Conservation (phyloP, 2,329 filamentous ascomycete species). For the Fusarium nodosum region DNA sequence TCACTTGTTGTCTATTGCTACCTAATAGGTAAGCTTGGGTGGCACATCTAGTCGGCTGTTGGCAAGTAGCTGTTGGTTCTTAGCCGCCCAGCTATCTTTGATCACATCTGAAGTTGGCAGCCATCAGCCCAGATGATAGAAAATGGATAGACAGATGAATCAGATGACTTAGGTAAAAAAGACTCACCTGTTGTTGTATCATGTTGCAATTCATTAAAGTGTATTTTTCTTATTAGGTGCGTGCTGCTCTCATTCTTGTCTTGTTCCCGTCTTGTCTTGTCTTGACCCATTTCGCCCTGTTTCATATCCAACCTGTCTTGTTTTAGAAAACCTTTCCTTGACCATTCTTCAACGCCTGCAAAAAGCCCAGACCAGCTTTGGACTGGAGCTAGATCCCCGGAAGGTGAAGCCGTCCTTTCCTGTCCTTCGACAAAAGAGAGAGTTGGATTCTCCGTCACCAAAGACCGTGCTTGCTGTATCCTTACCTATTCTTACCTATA, state of each 20-base stretch:
- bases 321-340: conserved; percentile 20
- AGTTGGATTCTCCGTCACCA: conserved; percentile 15
- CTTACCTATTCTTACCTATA: conserved; percentile 43
- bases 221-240: conserved; percentile 1
- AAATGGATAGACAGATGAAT: conserved; percentile 29
- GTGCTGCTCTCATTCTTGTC: conserved; percentile 6
- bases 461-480: conserved; percentile 41
- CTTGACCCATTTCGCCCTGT: conserved; percentile 24
- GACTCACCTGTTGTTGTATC: background rate
- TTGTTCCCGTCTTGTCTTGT: conserved; percentile 20
- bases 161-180: conserved; percentile 35
- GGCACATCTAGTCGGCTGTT: conserved; percentile 33
- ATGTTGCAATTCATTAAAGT: background rate
- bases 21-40: conserved; percentile 8
- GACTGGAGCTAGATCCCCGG: conserved; percentile 3
- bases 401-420: conserved; percentile 4
- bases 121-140: conserved; percentile 39
- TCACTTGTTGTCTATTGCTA: background rate
- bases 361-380: conserved; percentile 11
- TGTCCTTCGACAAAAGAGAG: background rate
- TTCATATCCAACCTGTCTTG: conserved; percentile 39
- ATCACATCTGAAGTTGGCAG: conserved; percentile 42
- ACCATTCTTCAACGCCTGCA: background rate
- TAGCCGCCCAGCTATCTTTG: conserved; percentile 48
- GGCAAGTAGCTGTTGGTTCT: conserved; percentile 40